Base-by-base conservation (phyloP, 2,329 filamentous ascomycete genomes). In the Septoria linicola region DNA sequence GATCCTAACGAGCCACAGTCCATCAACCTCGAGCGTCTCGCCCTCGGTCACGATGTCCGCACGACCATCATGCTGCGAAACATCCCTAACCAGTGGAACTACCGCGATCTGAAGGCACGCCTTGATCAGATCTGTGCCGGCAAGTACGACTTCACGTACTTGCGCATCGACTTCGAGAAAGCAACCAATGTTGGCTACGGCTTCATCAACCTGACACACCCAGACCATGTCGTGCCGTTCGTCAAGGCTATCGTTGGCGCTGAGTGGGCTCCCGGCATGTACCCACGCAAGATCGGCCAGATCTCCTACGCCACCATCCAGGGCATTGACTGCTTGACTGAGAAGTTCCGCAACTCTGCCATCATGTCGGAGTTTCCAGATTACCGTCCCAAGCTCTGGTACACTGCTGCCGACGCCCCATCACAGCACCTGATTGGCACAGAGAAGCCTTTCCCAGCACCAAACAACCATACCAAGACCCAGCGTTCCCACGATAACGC, bases 261-360 rank as follows among this genome's bases (percentile, higher is more conserved):
- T 34, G 60, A 50, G 42, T 88, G 86, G 89, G 85, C 87, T 60
- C 85, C 59, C 91, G 88, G 73, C 19, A 37, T 48, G 35, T 37
- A 48, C 23, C 57, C 58, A 31, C 83, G 89, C 71, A 96, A 96
- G 70, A 78, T 89, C 41, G 88, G 89, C 0, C 89, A 95, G 68
- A 83, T 97, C 37, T 96, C 91, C 0, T 99, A 97, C 69, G 93
- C 93, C n/a, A 96, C 91, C 10, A 92, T 96, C 53, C 93, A 99
- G 74, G 93, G 93, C 39, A 86, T 87, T 57, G 90, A 96, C 65
- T 92, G 89, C 58, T 78, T 97, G 0, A 82, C 96, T 5, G 88
- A 95, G 68, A 96, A 97, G 67, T 99, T 99, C 66, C 85, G 93
- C 30, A 99, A 99, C 73, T 96, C 89, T 32, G 92, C 89, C 0